These are phyloP conservation scores for Ganoderma boninense DNA, from an alignment of 1,284 basidiomycete genomes.

Conservation along the genomic window DNA sequence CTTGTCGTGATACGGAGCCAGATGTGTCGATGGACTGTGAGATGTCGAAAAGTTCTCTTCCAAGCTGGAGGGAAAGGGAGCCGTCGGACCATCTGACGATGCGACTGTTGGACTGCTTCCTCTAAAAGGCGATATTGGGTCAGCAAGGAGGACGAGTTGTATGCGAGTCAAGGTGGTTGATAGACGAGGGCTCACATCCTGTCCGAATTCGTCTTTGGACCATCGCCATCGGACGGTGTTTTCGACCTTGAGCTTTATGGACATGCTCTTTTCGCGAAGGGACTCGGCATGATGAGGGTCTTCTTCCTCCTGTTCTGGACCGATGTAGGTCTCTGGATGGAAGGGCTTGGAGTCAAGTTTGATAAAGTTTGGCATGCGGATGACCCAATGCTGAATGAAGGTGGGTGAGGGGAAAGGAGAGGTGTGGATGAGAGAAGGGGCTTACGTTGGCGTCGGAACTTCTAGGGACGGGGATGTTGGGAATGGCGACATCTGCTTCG, in stretches of 20 bases:
- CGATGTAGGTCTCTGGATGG: conserved; percentile 81
- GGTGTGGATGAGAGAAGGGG: conserved; percentile 1
- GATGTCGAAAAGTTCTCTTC: conserved; percentile 92
- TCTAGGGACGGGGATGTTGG: conserved; percentile 68
- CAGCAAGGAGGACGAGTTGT: conserved; percentile 5
- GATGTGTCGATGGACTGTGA: conserved; percentile 79
- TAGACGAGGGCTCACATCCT: conserved; percentile 62
- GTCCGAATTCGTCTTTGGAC: conserved; percentile 74
- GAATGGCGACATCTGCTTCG: conserved; percentile 78
- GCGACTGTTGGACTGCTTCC: conserved; percentile 86
- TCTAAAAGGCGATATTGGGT: conserved; percentile 47
- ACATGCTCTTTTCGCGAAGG: conserved; percentile 76
- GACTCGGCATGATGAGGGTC: conserved; percentile 61
- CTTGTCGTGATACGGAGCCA: conserved; percentile 62
- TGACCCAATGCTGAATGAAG: conserved; percentile 75
- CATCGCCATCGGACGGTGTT: conserved; percentile 94
- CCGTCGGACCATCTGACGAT: conserved; percentile 95
- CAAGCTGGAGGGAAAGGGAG: conserved; percentile 84
- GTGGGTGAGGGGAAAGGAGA: background rate
- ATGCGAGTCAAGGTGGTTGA: background rate
- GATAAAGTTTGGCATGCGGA: conserved; percentile 86
- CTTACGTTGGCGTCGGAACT: conserved; percentile 59
- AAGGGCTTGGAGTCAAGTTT: conserved; percentile 86
- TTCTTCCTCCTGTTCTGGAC: conserved; percentile 82
- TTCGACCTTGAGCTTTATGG: conserved; percentile 86